These are phyloP conservation scores for Blastocystis sp. DNA, from an alignment of 352 stramenopile species.

Conservation along the genomic window DNA sequence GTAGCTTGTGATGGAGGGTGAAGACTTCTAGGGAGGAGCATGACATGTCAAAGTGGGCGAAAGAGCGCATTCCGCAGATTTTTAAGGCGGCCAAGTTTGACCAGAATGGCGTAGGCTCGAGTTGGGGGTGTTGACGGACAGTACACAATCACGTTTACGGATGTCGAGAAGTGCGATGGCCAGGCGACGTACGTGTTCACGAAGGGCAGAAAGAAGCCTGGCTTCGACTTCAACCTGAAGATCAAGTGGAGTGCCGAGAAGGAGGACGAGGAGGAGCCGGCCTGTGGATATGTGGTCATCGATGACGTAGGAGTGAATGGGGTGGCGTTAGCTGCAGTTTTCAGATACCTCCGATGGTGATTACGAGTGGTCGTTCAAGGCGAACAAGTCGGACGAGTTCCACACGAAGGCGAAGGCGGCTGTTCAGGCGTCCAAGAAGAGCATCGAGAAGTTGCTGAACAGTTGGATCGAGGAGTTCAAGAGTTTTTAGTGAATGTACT, in stretches of 20 bases:
- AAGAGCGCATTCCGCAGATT: conserved; percentile 29
- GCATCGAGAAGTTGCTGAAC: background rate
- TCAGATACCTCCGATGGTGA: conserved; percentile 38
- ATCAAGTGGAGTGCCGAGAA: conserved; percentile 13
- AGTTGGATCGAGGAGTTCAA: conserved; percentile 31
- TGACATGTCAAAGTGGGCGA: conserved; percentile 44
- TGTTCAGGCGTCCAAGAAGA: conserved; percentile 1
- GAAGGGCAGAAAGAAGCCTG: conserved; percentile 39
- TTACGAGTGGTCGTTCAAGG: conserved; percentile 24
- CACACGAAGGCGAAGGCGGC: conserved; percentile 33
- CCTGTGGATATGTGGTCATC: background rate
- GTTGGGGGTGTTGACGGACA: background rate
- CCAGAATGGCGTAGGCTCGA: background rate
- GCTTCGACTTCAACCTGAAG: conserved; percentile 21
- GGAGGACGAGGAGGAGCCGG: background rate
- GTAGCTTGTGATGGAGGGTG: background rate
- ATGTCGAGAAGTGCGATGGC: conserved; percentile 51
- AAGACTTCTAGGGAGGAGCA: background rate
- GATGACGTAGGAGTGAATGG: background rate
- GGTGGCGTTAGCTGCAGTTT: background rate
- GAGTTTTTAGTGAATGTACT: conserved; percentile 14
- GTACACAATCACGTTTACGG: conserved; percentile 5
- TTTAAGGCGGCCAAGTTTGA: background rate
- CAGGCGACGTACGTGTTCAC: conserved; percentile 31
- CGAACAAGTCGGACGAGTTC: background rate